Percentiles rank a stretch among this genome's conserved stretches.
phyloP scores from a whole-genome alignment of 2,329 filamentous ascomycete species.

The Torrubiellomyces zombiae region DNA sequence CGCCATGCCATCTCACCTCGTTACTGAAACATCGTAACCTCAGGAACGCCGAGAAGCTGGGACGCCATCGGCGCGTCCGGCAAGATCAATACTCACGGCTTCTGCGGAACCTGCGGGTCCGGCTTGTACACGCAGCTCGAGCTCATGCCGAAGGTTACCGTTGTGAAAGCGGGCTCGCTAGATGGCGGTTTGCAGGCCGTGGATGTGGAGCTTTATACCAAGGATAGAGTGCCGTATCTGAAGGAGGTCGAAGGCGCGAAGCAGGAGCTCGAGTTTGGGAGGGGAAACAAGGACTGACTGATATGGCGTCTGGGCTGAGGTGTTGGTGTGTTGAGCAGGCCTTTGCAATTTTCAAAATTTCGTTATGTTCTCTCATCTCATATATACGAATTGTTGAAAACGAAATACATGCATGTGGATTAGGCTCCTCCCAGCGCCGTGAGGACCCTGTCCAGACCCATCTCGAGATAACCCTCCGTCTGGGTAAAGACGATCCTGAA shows the following conservation, averaged over 20 bases:
- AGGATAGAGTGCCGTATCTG: conserved; percentile 29
- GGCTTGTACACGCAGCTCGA: conserved; percentile 34
- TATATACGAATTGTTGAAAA: too few relatives aligned
- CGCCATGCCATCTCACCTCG: too few relatives aligned
- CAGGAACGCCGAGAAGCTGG: conserved; percentile 29
- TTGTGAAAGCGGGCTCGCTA: conserved; percentile 33
- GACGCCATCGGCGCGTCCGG: conserved; percentile 30
- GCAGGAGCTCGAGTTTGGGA: conserved; percentile 5
- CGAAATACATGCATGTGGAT: too few relatives aligned
- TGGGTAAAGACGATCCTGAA: conserved; percentile 23
- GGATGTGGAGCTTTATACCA: conserved; percentile 34
- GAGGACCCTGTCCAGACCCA: conserved; percentile 7
- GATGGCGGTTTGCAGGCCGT: conserved; percentile 30
- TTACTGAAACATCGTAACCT: too few relatives aligned
- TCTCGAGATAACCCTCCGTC: conserved; percentile 12
- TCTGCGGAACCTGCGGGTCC: conserved; percentile 34
- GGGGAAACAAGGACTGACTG: too few relatives aligned
- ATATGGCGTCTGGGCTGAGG: too few relatives aligned
- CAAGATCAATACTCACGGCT: conserved; percentile 38
- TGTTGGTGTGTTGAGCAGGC: too few relatives aligned
- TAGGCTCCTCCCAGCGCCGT: conserved; percentile 1
- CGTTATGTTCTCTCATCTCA: too few relatives aligned
- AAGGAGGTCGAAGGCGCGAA: conserved; percentile 16
- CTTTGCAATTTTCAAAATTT: too few relatives aligned
- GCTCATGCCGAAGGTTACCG: conserved; percentile 30